Evolutionary conservation across 208 protist genomes (phyloP), one percentile per base, ranked within the genome.

Genomic region (Leishmania guyanensis): DNA sequence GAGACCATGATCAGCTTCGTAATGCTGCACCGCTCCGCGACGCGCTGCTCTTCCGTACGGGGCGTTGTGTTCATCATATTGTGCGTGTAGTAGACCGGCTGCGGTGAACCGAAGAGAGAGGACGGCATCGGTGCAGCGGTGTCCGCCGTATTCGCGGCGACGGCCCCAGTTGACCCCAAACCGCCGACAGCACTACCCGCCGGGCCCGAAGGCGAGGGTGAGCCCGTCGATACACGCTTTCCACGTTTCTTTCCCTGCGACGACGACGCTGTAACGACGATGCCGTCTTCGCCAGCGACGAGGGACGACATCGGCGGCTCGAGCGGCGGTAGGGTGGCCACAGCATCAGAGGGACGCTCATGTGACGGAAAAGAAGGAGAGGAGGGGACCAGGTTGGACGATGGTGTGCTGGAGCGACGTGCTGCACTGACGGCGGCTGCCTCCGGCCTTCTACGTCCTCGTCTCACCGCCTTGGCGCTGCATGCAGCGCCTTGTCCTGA

Each of bases 1-100:
- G 94, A 93, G 2, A 95, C 83, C 85, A 97, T 92, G 68, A 95
- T 95, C 14, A 97, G 88, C 82, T 96, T 96, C 12, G 90, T 94
- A n/a, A 96, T 86, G 78, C 89, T 95, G 70, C 88, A 86, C 20
- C 94, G 90, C 81, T 97, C 91, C 16, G 86, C 87, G 14, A 94
- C 76, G 29, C 91, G 80, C 68, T 89, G 89, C 72, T 89, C 83
- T n/a, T 94, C 86, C 26, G 82, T 90, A 3, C 64, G 77, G 20
- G 84, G 82, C 26, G 80, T 60, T 10, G 80, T 64, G 64, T 73
- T 80, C 2, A 85, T 46, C 73, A 66, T 64, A 69, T 66, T 79
- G 62, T 83, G 73, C n/a, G 84, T 78, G 78, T 84, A 88, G 84
- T 89, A 89, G 56, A 89, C 54, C 36, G 84, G 77, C 68, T 85